A percentile compares a stretch with the other conserved stretches of the same genome.
phyloP scores from a whole-genome alignment of 257 asterid genomes.

The Leptodermis oblonga region DNA sequence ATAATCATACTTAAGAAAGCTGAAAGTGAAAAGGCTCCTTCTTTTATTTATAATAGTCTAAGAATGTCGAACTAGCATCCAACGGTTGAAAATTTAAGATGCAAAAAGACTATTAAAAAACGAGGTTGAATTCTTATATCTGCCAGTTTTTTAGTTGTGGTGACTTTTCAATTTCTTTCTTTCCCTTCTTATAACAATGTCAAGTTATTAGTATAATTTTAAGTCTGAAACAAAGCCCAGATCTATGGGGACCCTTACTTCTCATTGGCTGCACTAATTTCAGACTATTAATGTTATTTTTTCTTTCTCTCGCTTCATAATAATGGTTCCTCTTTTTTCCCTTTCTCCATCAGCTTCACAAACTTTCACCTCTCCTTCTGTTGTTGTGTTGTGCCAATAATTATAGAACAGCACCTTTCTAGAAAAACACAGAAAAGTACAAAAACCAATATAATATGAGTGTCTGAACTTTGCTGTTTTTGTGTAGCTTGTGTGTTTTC shows the following conservation, averaged over 20 bases:
- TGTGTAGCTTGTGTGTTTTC: neutral
- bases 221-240: slow-evolving; percentile 10
- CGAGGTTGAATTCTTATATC: too few relatives aligned
- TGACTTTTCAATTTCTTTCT: neutral
- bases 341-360: neutral
- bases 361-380: neutral
- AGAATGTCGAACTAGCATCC: too few relatives aligned
- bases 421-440: slow-evolving; percentile 4
- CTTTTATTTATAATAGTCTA: too few relatives aligned
- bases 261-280: slow-evolving; percentile 15
- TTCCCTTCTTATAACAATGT: neutral
- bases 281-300: neutral
- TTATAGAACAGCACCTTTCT: slow-evolving; percentile 10
- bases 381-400: neutral
- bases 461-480: slow-evolving; percentile 1
- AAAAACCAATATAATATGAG: neutral
- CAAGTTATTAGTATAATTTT: too few relatives aligned
- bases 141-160: too few relatives aligned
- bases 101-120: too few relatives aligned
- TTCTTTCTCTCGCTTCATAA: neutral
- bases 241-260: slow-evolving; percentile 12
- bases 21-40: neutral
- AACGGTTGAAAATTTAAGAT: too few relatives aligned
- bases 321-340: neutral
- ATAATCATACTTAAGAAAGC: neutral